These are phyloP conservation scores for Sphagnurus paluster DNA, from an alignment of 1,284 basidiomycete genomes.

Conservation along the genomic window DNA sequence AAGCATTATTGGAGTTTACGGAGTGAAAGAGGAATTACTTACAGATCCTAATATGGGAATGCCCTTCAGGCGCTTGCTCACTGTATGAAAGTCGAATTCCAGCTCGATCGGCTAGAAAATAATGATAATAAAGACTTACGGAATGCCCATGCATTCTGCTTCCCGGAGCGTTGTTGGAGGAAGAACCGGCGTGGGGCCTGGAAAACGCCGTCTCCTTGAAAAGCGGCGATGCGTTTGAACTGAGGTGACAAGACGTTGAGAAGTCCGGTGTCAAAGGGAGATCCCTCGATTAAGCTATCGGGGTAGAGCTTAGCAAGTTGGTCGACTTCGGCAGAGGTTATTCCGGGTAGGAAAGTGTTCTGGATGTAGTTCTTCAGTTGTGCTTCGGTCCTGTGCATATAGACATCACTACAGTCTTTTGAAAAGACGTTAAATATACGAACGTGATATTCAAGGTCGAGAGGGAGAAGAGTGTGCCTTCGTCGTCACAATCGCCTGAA, in stretches of 20 bases:
- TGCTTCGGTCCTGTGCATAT: constrained; percentile 11
- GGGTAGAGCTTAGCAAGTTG: constrained; percentile 41
- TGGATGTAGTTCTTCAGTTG: constrained; percentile 13
- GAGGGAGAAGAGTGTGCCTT: constrained; percentile 51
- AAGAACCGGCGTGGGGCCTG: constrained; percentile 54
- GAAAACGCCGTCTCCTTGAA: constrained; percentile 54
- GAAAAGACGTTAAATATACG: not conserved
- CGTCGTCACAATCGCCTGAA: constrained; percentile 50
- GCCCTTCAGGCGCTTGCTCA: constrained; percentile 44
- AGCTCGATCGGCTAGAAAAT: too few relatives aligned
- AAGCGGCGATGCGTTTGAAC: constrained; percentile 52
- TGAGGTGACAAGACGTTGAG: constrained; percentile 46
- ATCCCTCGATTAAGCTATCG: constrained; percentile 41
- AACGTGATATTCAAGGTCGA: constrained; percentile 43
- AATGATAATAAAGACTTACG: constrained; percentile 26
- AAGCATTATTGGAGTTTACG: constrained; percentile 6
- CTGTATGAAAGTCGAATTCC: constrained; percentile 24
- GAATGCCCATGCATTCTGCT: constrained; percentile 50
- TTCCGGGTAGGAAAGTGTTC: constrained; percentile 29
- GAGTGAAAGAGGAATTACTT: constrained; percentile 19
- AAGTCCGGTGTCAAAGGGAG: constrained; percentile 49
- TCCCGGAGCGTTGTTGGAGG: constrained; percentile 38
- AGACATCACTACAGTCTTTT: not conserved
- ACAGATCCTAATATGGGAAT: constrained; percentile 47
- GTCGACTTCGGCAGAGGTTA: constrained; percentile 25